Conservation (phyloP, 192 early-diverging fungal genomes). For the Backusella tuberculispora region DNA sequence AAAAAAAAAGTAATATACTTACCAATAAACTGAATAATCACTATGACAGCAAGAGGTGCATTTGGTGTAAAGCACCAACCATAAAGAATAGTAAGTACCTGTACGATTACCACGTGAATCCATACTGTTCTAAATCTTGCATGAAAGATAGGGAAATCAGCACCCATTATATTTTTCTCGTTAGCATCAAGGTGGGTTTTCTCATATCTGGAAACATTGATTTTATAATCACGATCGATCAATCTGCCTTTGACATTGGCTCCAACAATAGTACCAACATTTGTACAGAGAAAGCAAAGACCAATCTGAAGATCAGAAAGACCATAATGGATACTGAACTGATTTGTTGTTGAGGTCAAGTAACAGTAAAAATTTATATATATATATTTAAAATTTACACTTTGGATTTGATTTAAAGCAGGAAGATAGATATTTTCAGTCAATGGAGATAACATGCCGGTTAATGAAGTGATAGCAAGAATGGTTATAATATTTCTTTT, state of each 20-base stretch:
- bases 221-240: neutral
- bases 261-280: neutral
- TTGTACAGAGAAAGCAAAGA: slow-evolving; percentile 11
- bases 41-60: neutral
- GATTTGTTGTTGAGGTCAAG: neutral
- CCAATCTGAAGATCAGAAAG: neutral
- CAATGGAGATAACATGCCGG: slow-evolving; percentile 36
- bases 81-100: slow-evolving; percentile 18
- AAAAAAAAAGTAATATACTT: neutral
- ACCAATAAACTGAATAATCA: slow-evolving; percentile 25
- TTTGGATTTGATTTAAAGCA: slow-evolving; percentile 29
- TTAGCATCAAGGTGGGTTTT: neutral
- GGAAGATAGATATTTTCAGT: slow-evolving; percentile 33
- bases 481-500: slow-evolving; percentile 38
- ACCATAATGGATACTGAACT: slow-evolving; percentile 10
- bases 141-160: slow-evolving; percentile 22
- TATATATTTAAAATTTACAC: too few species aligned
- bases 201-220: too few species aligned
- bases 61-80: neutral
- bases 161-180: neutral
- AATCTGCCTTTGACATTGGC: neutral
- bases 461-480: slow-evolving; percentile 36
- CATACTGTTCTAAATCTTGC: slow-evolving; percentile 32
- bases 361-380: slow-evolving; percentile 4
- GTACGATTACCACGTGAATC: slow-evolving; percentile 20